Percentiles rank a stretch among this genome's conserved stretches.
phyloP scores from a whole-genome alignment of 345 rosid species.

The Anacardium occidentale region DNA sequence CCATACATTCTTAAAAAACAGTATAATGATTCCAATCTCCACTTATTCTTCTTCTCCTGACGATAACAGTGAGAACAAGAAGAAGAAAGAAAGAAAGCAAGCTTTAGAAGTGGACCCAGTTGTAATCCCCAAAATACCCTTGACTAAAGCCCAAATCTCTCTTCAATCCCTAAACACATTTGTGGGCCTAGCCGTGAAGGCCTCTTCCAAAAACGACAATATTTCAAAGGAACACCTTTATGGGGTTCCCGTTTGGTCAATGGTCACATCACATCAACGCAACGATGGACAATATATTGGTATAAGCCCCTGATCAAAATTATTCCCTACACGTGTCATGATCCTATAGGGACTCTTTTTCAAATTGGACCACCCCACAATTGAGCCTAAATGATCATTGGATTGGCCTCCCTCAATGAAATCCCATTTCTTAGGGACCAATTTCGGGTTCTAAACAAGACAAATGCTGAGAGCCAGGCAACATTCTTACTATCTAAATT shows the following conservation, averaged over 20 bases:
- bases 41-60: background rate
- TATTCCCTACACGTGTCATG: background rate
- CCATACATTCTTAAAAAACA: too few species aligned
- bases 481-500: background rate
- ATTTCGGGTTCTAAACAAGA: background rate
- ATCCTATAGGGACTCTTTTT: background rate
- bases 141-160: background rate
- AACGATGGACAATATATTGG: background rate
- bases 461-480: too few species aligned
- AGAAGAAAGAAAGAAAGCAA: too few species aligned
- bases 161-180: background rate
- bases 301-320: background rate
- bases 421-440: background rate
- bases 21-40: constrained; percentile 1
- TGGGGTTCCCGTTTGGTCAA: constrained; percentile 38
- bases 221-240: constrained; percentile 14
- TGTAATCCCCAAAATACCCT: background rate
- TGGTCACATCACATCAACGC: constrained; percentile 48
- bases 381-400: background rate
- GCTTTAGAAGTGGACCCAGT: background rate
- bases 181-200: constrained; percentile 25
- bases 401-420: too few species aligned
- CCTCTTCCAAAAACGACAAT: constrained; percentile 15
- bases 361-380: background rate
- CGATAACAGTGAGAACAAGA: too few species aligned